Conservation (phyloP, 176 grass and related monocot species). For the Urochloa ruziziensis region DNA sequence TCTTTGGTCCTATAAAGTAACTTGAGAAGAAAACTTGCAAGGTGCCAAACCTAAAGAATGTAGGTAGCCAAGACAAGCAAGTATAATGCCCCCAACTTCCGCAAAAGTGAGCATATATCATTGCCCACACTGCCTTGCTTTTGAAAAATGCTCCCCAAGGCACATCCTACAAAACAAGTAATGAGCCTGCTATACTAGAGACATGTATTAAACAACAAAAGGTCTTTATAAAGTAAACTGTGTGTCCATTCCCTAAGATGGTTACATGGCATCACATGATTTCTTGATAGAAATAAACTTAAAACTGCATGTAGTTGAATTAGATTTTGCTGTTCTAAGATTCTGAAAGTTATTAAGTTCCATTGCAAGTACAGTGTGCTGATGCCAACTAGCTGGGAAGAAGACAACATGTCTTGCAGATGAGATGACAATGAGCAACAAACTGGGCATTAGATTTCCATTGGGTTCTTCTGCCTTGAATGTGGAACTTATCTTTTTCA, state of each 20-base stretch:
- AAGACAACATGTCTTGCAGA: not conserved
- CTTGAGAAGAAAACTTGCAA: not conserved
- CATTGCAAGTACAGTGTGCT: not conserved
- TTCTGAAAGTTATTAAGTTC: not conserved
- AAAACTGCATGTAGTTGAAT: slow-evolving; percentile 15
- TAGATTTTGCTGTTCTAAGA: not conserved
- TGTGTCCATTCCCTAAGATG: not conserved
- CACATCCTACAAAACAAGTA: slow-evolving; percentile 64
- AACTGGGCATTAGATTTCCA: not conserved
- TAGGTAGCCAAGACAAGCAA: slow-evolving; percentile 96
- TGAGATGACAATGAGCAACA: not conserved
- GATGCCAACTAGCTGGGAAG: not conserved
- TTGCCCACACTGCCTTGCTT: slow-evolving; percentile 92
- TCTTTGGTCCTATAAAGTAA: not conserved
- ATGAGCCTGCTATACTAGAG: slow-evolving; percentile 7
- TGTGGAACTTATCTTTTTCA: not conserved
- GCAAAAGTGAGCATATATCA: slow-evolving; percentile 99
- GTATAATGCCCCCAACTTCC: slow-evolving; percentile 98
- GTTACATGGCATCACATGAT: not conserved
- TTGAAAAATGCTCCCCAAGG: slow-evolving; percentile 97
- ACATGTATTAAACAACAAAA: not conserved
- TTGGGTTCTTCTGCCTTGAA: slow-evolving; percentile 2
- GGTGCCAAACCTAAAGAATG: slow-evolving; percentile 76
- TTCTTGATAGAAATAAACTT: slow-evolving; percentile 9
- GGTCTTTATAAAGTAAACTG: slow-evolving; percentile 1